These are phyloP conservation scores for Melanopsichium pennsylvanicum DNA, from an alignment of 1,284 basidiomycete species.

Conservation along the genomic window DNA sequence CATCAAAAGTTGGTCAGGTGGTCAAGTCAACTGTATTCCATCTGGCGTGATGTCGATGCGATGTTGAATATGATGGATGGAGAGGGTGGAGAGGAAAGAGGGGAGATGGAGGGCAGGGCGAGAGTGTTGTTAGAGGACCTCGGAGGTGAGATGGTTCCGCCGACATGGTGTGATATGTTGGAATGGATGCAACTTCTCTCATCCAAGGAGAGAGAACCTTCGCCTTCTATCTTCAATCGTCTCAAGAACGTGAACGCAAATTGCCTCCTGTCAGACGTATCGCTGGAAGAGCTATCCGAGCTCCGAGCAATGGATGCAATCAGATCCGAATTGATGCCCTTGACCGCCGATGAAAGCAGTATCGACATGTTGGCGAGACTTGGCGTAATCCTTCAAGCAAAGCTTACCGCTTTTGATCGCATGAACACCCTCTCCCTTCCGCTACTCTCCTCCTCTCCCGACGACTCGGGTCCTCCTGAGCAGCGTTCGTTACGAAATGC, in stretches of 20 bases:
- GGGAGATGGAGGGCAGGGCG: background rate
- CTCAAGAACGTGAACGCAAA: no score
- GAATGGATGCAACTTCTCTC: slow-evolving; percentile 26
- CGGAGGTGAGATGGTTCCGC: background rate
- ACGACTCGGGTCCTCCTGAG: no score
- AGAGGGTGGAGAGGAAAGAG: background rate
- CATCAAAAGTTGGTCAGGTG: slow-evolving; percentile 23
- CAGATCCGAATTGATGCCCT: no score
- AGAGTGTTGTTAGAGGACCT: slow-evolving; percentile 8
- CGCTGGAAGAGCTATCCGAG: background rate
- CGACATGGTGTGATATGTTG: slow-evolving; percentile 7
- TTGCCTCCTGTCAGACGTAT: no score
- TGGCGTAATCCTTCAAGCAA: background rate
- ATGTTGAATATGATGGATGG: background rate
- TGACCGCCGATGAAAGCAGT: background rate
- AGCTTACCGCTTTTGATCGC: slow-evolving; percentile 13
- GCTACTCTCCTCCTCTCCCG: background rate
- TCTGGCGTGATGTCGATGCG: slow-evolving; percentile 3
- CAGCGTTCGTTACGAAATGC: no score
- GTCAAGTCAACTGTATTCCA: background rate
- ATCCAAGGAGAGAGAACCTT: no score
- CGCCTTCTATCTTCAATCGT: no score
- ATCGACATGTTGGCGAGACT: background rate
- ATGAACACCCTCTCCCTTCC: slow-evolving; percentile 17
- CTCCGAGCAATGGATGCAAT: background rate